Conservation (phyloP, 2,329 filamentous ascomycete species). For the Calonectria ilicicola region DNA sequence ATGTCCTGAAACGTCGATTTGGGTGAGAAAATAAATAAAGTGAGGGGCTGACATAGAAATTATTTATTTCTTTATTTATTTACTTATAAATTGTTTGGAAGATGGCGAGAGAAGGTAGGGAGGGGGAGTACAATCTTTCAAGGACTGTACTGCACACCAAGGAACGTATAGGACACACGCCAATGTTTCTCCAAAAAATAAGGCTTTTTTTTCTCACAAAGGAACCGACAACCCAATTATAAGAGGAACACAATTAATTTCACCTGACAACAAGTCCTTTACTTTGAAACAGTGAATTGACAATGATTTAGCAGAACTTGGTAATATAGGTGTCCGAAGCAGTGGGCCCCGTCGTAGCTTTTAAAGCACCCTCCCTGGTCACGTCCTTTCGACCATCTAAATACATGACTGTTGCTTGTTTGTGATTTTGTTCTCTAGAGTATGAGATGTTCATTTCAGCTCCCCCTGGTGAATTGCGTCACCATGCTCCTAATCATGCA, state of each 20-base stretch:
- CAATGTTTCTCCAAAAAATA: too few species aligned
- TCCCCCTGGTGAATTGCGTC: not conserved
- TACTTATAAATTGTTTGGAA: too few species aligned
- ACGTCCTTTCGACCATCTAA: conserved; percentile 20
- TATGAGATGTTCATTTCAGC: conserved; percentile 16
- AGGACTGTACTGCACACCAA: too few species aligned
- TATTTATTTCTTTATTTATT: too few species aligned
- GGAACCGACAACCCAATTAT: too few species aligned
- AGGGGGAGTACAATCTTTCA: too few species aligned
- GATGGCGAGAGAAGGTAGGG: too few species aligned
- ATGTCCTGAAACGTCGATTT: too few species aligned
- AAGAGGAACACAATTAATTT: not conserved
- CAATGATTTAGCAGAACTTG: conserved; percentile 14
- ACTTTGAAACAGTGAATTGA: conserved; percentile 6
- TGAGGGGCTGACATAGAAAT: too few species aligned
- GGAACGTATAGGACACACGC: too few species aligned
- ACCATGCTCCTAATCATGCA: conserved; percentile 10
- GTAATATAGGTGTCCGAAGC: conserved; percentile 12
- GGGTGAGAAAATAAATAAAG: too few species aligned
- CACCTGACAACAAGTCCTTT: not conserved
- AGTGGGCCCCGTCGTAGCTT: not conserved
- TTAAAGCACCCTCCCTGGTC: conserved; percentile 14
- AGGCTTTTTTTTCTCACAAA: too few species aligned
- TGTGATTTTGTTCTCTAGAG: conserved; percentile 15
- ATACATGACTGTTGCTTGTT: conserved; percentile 22